These are phyloP conservation scores for Allomyces macrogynus DNA, from an alignment of 192 early-diverging fungal species.

Conservation along the genomic window DNA sequence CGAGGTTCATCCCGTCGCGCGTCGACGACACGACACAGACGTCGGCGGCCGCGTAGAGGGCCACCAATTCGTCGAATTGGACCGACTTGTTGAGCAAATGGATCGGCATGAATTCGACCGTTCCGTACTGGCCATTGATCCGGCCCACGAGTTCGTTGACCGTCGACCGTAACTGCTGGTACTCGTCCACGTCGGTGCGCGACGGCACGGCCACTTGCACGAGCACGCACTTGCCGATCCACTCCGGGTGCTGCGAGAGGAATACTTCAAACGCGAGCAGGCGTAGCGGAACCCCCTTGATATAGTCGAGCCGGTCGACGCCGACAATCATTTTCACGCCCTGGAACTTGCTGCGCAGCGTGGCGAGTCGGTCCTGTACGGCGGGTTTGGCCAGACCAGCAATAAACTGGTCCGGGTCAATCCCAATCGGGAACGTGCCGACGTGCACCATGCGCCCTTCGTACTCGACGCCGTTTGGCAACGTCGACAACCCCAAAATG, in stretches of 20 bases:
- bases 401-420: conserved; percentile 83
- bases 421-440: conserved; percentile 98
- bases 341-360: conserved; percentile 64
- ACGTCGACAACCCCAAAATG: conserved; percentile 81
- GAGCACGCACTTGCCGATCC: conserved; percentile 78
- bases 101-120: conserved; percentile 93
- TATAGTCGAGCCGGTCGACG: conserved; percentile 97
- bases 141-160: conserved; percentile 96
- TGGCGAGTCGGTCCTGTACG: conserved; percentile 56
- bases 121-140: conserved; percentile 89
- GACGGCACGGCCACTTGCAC: conserved; percentile 97
- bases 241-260: conserved; percentile 69
- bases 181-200: conserved; percentile 95
- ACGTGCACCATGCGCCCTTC: conserved; percentile 83
- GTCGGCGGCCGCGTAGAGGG: conserved; percentile 89
- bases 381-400: conserved; percentile 52
- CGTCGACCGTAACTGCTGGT: conserved; percentile 73
- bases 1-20: conserved; percentile 98
- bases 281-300: conserved; percentile 80
- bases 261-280: conserved; percentile 68
- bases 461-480: conserved; percentile 83
- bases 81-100: conserved; percentile 97
- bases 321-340: conserved; percentile 83
- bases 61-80: conserved; percentile 79
- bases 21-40: conserved; percentile 94